Conservation (phyloP, 345 rosid species). For the Brassica juncea region DNA sequence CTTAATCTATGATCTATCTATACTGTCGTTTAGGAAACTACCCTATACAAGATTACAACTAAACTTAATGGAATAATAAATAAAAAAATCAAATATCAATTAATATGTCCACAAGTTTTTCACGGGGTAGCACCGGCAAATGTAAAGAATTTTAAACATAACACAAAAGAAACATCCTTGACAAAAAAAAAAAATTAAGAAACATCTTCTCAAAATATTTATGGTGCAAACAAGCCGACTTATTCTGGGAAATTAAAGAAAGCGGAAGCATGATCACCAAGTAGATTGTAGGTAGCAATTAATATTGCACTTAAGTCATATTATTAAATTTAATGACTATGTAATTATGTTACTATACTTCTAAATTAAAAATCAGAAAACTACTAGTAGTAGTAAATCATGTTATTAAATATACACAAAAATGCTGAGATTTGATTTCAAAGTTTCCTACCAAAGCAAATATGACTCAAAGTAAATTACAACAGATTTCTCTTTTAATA, state of each 20-base stretch:
- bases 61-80: not conserved
- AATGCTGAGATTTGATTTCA: not conserved
- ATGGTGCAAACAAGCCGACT: slow-evolving; percentile 25
- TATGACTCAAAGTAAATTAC: not conserved
- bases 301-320: not conserved
- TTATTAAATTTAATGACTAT: slow-evolving; percentile 5
- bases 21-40: slow-evolving; percentile 11
- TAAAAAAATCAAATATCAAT: slow-evolving; percentile 1
- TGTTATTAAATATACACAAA: not conserved
- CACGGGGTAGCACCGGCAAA: slow-evolving; percentile 34
- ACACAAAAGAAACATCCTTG: slow-evolving; percentile 30
- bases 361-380: not conserved
- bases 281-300: not conserved
- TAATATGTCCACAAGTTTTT: slow-evolving; percentile 19
- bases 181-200: not conserved
- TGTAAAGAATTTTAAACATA: slow-evolving; percentile 8
- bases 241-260: not conserved
- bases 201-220: slow-evolving; percentile 23
- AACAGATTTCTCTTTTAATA: not conserved
- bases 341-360: not conserved
- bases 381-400: not conserved
- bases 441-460: not conserved
- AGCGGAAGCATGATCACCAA: slow-evolving; percentile 9
- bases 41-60: not conserved
- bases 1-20: slow-evolving; percentile 21